Conservation (phyloP, 192 early-diverging fungal species). For the Coemansia reversa region DNA sequence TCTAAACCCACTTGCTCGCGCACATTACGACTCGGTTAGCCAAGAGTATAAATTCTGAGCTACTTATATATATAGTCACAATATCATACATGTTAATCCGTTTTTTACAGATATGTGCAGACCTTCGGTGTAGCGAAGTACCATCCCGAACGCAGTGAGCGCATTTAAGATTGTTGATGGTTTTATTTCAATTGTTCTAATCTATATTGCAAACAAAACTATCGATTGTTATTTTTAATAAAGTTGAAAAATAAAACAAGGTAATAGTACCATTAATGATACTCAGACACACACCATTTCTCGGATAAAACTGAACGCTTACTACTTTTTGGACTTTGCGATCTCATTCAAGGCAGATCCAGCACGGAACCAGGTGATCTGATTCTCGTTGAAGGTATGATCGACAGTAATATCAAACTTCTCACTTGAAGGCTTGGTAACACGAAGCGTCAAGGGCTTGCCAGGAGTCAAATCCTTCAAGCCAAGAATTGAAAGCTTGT, state of each 20-base stretch:
- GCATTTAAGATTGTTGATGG: too few relatives aligned
- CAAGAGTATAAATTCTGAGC: constrained; percentile 9
- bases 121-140: too few relatives aligned
- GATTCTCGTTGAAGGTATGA: constrained; percentile 98
- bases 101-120: neutral
- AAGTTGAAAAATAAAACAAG: too few relatives aligned
- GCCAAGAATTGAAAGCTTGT: constrained; percentile 88
- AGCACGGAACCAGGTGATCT: constrained; percentile 99
- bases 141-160: neutral
- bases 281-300: too few relatives aligned
- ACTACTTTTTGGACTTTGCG: constrained; percentile 49
- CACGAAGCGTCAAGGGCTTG: constrained; percentile 79
- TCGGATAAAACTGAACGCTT: too few relatives aligned
- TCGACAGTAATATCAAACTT: constrained; percentile 79
- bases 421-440: constrained; percentile 79
- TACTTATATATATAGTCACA: constrained; percentile 9
- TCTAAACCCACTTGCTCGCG: constrained; percentile 16
- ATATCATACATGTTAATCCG: constrained; percentile 5
- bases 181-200: too few relatives aligned
- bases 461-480: constrained; percentile 79
- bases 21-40: neutral
- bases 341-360: constrained; percentile 86
- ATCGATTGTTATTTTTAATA: neutral
- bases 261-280: too few relatives aligned
- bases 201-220: neutral